Conservation (phyloP, 2,329 filamentous ascomycete species). For the Diplodia scrobiculata region DNA sequence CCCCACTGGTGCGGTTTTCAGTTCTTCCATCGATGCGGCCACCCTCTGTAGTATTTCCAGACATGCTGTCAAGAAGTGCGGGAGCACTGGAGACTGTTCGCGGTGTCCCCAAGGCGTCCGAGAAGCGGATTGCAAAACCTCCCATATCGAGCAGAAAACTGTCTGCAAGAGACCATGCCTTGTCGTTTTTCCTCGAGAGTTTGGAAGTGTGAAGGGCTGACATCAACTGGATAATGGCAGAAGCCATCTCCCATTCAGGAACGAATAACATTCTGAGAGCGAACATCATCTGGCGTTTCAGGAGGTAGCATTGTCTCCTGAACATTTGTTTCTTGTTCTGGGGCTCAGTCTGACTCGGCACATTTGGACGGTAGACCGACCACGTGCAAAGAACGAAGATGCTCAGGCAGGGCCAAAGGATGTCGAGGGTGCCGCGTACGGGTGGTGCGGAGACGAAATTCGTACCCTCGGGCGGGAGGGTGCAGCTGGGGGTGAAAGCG, state of each 20-base stretch:
- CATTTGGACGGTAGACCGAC: not conserved
- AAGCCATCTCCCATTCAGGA: not conserved
- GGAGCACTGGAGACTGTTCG: not conserved
- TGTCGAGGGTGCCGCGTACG: not conserved
- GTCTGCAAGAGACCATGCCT: not conserved
- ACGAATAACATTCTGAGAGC: not conserved
- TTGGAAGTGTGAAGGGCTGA: not conserved
- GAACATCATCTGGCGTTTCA: not conserved
- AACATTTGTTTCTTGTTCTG: not conserved
- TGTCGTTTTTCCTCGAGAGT: not conserved
- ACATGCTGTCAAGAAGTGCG: not conserved
- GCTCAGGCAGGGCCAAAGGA: not conserved
- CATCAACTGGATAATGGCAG: not conserved
- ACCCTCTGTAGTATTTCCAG: not conserved
- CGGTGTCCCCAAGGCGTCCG: not conserved
- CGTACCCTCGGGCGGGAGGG: not conserved
- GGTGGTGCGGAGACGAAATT: not conserved
- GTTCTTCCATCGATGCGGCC: too few relatives aligned
- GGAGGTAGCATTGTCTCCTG: not conserved
- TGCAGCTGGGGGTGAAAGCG: not conserved
- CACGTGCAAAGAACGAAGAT: constrained; percentile 2
- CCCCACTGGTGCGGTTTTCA: not conserved
- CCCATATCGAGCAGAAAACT: not conserved
- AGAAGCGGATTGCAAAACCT: not conserved
- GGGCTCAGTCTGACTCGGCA: not conserved